Conservation (phyloP, 305 asterid species). For the Solanum chacoense region DNA sequence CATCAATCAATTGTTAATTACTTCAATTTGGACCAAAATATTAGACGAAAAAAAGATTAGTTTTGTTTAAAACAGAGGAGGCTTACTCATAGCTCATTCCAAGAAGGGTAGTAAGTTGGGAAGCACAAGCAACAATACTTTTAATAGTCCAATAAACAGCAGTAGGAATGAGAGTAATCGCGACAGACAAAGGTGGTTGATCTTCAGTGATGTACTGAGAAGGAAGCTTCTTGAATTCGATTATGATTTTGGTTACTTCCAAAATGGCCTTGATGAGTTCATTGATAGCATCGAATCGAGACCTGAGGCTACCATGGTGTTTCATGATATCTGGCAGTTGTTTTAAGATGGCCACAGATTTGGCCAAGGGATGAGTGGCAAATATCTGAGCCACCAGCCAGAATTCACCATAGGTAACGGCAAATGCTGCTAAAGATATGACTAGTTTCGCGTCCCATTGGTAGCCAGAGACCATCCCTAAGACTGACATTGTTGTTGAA, state of each 20-base stretch:
- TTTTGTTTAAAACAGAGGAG: neutral
- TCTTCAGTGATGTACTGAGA: slow-evolving; percentile 45
- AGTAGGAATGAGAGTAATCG: slow-evolving; percentile 36
- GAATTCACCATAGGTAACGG: slow-evolving; percentile 63
- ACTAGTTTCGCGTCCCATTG: slow-evolving; percentile 78
- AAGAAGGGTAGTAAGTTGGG: slow-evolving; percentile 47
- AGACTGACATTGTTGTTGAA: slow-evolving; percentile 39
- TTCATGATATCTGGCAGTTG: slow-evolving; percentile 49
- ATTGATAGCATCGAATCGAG: slow-evolving; percentile 48
- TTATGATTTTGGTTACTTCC: slow-evolving; percentile 47
- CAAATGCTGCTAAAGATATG: slow-evolving; percentile 49
- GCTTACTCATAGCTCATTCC: slow-evolving; percentile 51
- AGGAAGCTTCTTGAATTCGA: slow-evolving; percentile 48
- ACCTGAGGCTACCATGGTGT: slow-evolving; percentile 25
- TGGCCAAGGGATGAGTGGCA: slow-evolving; percentile 54
- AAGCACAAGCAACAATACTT: slow-evolving; percentile 56
- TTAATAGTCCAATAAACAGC: slow-evolving; percentile 76
- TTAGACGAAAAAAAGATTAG: neutral
- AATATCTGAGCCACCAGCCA: slow-evolving; percentile 60
- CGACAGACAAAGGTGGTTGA: slow-evolving; percentile 37
- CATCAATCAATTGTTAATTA: neutral
- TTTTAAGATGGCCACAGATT: slow-evolving; percentile 47
- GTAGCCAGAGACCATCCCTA: slow-evolving; percentile 47
- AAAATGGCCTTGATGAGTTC: slow-evolving; percentile 42
- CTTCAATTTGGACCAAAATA: neutral